Evolutionary conservation across 805 yeast genomes (phyloP), one percentile per base, ranked within the genome.

Genomic region (Schizosaccharomyces cryophilus): DNA sequence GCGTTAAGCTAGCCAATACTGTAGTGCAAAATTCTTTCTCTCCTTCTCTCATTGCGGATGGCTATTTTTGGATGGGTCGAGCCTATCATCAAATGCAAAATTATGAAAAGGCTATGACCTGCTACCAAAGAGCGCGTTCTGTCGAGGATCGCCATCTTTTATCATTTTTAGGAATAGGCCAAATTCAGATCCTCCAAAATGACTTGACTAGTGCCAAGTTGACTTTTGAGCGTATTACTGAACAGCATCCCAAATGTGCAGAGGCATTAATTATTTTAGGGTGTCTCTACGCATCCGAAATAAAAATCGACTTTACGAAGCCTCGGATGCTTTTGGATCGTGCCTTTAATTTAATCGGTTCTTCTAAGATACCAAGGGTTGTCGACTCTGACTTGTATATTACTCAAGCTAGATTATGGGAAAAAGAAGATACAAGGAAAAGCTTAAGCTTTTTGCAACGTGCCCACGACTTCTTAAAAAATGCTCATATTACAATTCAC

Each of bases 51-150:
- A 67, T 74, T 26, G 78, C 85, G 40, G 89, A 84, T 64, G 81
- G 87, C 1, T 71, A 78, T 59, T 85, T 85, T 66, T 93, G 96
- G 97, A 75, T 82, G 62, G 98, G 87, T 3, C 78, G 97, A 69
- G 82, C 85, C 19, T 75, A 79, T 60, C 89, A 83, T 65, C 75
- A 75, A 5, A 69, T 77, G 31, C 72, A 74, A 0, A 86, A 88
- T 66, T 80, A 75, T 67, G 78, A 80, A n/a, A 78, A 78, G 63
- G 83, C 97, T 0, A 85, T 86, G 66, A 78, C 77, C 61, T 74
- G 76, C 66, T 90, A 86, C 70, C 82, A 83, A 64, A 86, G 81
- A 62, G 80, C 96, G 5, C 77, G 80, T 51, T 81, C 80, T 64
- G 72, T 77, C 45, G 81, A 84, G 67, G 42, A 82, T 47, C 75